Base-by-base conservation (phyloP, 2,329 filamentous ascomycete genomes). In the Aspergillus calidoustus region DNA sequence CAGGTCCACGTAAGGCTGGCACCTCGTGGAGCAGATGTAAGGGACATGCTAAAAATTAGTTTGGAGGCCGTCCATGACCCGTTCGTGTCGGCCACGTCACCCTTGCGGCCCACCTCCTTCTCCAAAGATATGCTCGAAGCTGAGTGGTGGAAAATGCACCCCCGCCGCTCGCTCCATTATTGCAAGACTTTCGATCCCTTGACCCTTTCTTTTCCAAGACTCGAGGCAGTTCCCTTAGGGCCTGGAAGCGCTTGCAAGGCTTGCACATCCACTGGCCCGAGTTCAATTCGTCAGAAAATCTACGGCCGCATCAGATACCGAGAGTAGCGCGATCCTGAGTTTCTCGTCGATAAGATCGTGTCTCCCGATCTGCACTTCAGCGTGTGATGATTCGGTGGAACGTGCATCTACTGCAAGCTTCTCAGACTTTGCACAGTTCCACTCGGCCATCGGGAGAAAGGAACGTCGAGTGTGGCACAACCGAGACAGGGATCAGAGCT, bases 391-490 rank as follows among this genome's bases (percentile, higher is more conserved):
- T 41, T 41, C 9, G 34, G 1, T 41, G 34, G 34, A 41, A 15
- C 11, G 34, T 11, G 34, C 11, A 11, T 6, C 9, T 15, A 13
- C 25, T 17, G 30, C 28, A 7, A 56, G 34, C 44, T 28, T 4
- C 4, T 28, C 25, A 7, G 3, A 28, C 25, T 4, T 13, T 47
- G 31, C n/a, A 19, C n/a, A n/a, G 9, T 28, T 56, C 44, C 43
- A 38, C 43, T 49, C 44, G 44, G n/a, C 54, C 44, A 38, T 56
- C 54, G 54, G 54, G 44, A 28, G 28, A 56, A 56, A 41, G 34
- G 34, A 41, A 15, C 34, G 13, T 41, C 11, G 34, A 41, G 34
- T 13, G 11, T 15, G 34, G 2, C 4, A 41, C 11, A 41, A 11
- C 34, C 34, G 9, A 15, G 9, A 41, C 13, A 15, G 3, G 34